Percentiles rank a stretch among this genome's conserved stretches.
These are phyloP conservation scores for Xylaria sp. DNA, from an alignment of 2,329 filamentous ascomycete genomes.

Conservation along the genomic window DNA sequence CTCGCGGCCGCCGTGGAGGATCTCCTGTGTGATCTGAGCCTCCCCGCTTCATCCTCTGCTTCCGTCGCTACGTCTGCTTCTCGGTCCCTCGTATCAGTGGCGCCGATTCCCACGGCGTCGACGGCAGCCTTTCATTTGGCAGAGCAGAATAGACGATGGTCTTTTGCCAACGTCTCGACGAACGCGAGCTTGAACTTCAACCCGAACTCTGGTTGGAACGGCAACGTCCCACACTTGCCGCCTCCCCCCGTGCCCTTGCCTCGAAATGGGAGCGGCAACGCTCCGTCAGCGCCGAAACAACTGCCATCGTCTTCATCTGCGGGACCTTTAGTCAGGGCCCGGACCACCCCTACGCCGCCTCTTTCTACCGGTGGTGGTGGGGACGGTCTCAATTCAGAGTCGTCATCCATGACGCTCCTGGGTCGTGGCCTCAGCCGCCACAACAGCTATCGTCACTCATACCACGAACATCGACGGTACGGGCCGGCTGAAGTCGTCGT, in stretches of 20 bases:
- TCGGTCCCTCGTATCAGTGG: conserved; percentile 1
- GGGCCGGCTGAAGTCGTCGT: conserved; percentile 23
- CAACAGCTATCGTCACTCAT: conserved; percentile 3
- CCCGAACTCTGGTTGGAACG: conserved; percentile 7
- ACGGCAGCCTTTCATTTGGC: background rate
- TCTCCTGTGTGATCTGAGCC: conserved; percentile 41
- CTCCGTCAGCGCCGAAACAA: conserved; percentile 4
- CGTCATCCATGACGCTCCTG: conserved; percentile 10
- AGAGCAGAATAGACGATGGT: conserved; percentile 30
- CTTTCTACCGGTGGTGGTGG: background rate
- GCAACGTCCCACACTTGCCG: conserved; percentile 20
- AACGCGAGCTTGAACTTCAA: background rate
- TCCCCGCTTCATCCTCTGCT: conserved; percentile 12
- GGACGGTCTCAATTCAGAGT: conserved; percentile 1
- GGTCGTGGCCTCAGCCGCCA: conserved; percentile 9
- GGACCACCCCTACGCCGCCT: background rate
- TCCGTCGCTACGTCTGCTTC: background rate
- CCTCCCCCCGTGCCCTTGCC: conserved; percentile 34
- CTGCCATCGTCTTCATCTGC: conserved; percentile 20
- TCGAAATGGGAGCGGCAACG: background rate
- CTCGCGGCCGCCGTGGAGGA: conserved; percentile 69
- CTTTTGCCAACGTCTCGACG: conserved; percentile 16
- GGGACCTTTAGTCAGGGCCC: conserved; percentile 14
- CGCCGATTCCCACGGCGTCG: conserved; percentile 3
- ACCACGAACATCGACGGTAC: conserved; percentile 22